Evolutionary conservation across 2,329 filamentous ascomycete species (phyloP), one percentile per base, ranked within the genome.

Genomic region (Emydomyces testavorans): DNA sequence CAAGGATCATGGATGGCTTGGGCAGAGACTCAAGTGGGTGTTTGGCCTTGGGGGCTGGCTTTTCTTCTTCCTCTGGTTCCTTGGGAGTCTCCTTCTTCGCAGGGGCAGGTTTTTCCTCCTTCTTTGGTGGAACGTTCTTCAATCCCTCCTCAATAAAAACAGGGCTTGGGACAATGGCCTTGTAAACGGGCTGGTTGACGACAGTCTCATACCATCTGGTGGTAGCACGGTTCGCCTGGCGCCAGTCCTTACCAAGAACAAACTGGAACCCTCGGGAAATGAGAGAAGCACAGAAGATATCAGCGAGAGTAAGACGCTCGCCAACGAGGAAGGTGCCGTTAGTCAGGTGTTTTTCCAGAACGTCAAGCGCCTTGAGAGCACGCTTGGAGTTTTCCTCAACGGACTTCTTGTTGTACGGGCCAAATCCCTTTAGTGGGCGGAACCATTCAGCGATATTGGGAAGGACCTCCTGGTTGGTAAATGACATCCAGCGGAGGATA

Each of bases 401-500:
- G 63, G 72, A 75, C 85, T 94, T 95, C 86, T 96, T 98, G 83
- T 95, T 96, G 81, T 96, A 98, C 58, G 81, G 74, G 61, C 79
- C 78, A 62, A 75, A 73, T 66, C 92, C 92, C 59, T 87, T 68
- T 58, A 96, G 81, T 59, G 92, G 92, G 58, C 78, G 78, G 80
- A 85, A 92, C 86, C 87, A 95, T 66, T 69, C 75, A 71, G 76
- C 82, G 58, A 96, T 72, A 56, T 72, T 68, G 56, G 78, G 68
- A 58, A 94, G 76, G 62, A 95, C 68, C 76, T 98, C 90, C 52
- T 72, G 68, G 81, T 96, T 98, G 79, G 83, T 85, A 74, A 82
- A 96, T 57, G 90, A 96, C 83, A 95, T 82, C 92, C 92, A 98
- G 73, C 85, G 86, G 67, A 98, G 78, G 71, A 98, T 98, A 60